These are phyloP conservation scores for Capronia epimyces DNA, from an alignment of 2,329 filamentous ascomycete genomes.

Conservation along the genomic window DNA sequence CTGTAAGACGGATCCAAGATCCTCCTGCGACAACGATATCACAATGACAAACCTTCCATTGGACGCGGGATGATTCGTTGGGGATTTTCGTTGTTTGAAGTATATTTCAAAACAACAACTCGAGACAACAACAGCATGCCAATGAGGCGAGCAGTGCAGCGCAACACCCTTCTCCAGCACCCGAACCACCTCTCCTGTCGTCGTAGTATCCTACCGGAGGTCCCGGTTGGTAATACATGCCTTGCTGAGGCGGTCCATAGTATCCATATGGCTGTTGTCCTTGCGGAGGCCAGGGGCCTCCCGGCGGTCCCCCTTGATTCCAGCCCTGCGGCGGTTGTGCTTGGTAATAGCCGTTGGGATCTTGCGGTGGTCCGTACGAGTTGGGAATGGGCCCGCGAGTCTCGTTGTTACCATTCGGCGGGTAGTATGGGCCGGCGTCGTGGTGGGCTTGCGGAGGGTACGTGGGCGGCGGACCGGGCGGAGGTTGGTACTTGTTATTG, in stretches of 20 bases:
- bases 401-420: slow-evolving; percentile 8
- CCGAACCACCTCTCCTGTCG: slow-evolving; percentile 32
- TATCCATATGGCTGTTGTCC: slow-evolving; percentile 19
- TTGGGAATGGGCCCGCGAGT: slow-evolving; percentile 13
- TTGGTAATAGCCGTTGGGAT: slow-evolving; percentile 16
- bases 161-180: slow-evolving; percentile 37
- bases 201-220: slow-evolving; percentile 36
- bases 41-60: too few relatives aligned
- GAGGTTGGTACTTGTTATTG: slow-evolving; percentile 21
- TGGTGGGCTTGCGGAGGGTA: slow-evolving; percentile 23
- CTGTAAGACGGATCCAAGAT: too few relatives aligned
- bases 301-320: slow-evolving; percentile 14
- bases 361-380: slow-evolving; percentile 18
- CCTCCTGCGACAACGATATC: too few relatives aligned
- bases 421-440: slow-evolving; percentile 28
- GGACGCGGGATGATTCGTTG: too few relatives aligned
- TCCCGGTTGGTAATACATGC: slow-evolving; percentile 31
- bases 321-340: slow-evolving; percentile 16
- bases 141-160: slow-evolving; percentile 42
- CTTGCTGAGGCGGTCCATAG: slow-evolving; percentile 24
- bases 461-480: slow-evolving; percentile 20
- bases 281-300: slow-evolving; percentile 11
- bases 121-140: slow-evolving; percentile 51
- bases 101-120: slow-evolving; percentile 48
- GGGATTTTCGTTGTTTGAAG: too few relatives aligned